phyloP scores from a whole-genome alignment of 192 early-diverging fungal genomes.

The Backusella luteola region DNA sequence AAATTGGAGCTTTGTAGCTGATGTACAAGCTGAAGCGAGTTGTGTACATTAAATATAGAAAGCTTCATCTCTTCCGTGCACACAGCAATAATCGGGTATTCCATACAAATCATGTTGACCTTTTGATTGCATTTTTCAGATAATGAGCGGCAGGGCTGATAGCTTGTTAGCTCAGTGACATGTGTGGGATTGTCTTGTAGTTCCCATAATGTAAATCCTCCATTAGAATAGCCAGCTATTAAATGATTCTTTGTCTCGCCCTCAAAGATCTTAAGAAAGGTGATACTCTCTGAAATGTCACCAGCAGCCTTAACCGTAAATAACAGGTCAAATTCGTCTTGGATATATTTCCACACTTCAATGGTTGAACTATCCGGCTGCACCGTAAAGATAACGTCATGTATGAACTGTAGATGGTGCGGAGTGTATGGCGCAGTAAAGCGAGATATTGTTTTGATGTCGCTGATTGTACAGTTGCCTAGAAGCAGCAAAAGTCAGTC shows the following conservation, averaged over 20 bases:
- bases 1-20: constrained; percentile 33
- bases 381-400: neutral
- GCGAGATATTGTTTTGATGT: neutral
- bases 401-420: neutral
- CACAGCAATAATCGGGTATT: constrained; percentile 28
- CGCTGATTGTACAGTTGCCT: constrained; percentile 15
- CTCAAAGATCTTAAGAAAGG: neutral
- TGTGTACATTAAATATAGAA: constrained; percentile 18
- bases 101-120: constrained; percentile 20
- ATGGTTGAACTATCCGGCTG: neutral
- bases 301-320: neutral
- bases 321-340: neutral
- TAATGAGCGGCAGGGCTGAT: neutral
- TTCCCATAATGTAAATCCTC: constrained; percentile 35
- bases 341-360: constrained; percentile 12
- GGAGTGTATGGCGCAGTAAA: neutral
- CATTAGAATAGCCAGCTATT: constrained; percentile 38
- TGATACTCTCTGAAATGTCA: neutral
- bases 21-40: constrained; percentile 17
- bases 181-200: constrained; percentile 5
- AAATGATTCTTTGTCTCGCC: constrained; percentile 18
- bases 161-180: neutral
- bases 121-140: neutral
- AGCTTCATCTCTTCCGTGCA: constrained; percentile 36
- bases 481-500: neutral